These are phyloP conservation scores for Citrus hindsii DNA, from an alignment of 345 rosid genomes.

Conservation along the genomic window DNA sequence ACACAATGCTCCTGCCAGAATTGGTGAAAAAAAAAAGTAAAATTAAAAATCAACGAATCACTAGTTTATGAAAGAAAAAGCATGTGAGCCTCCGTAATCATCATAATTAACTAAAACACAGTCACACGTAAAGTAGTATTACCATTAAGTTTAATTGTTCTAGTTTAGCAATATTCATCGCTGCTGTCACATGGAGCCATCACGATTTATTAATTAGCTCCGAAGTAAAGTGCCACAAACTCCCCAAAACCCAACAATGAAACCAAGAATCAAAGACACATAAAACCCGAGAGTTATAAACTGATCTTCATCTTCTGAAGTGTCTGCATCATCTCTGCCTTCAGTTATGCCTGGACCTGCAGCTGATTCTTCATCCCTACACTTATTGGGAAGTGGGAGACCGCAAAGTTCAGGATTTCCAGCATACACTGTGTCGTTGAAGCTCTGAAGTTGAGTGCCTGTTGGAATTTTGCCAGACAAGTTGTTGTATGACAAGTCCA, in stretches of 20 bases:
- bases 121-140: no score
- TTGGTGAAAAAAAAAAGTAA: no score
- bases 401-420: slow-evolving; percentile 15
- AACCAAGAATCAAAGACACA: background rate
- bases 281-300: background rate
- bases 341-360: background rate
- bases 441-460: slow-evolving; percentile 11
- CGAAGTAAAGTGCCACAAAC: background rate
- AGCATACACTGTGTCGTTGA: background rate
- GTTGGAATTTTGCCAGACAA: slow-evolving; percentile 15
- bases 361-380: background rate
- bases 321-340: background rate
- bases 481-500: slow-evolving; percentile 20
- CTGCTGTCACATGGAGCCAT: no score
- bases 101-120: no score
- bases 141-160: no score
- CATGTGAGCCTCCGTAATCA: no score
- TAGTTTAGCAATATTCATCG: no score
- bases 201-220: background rate
- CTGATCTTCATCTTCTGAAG: background rate
- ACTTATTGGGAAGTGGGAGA: background rate
- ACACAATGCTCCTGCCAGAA: no score
- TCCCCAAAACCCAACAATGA: background rate
- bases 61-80: no score
- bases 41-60: no score